phyloP scores from a whole-genome alignment of 2,329 filamentous ascomycete genomes.

The Tetracladium maxilliforme region DNA sequence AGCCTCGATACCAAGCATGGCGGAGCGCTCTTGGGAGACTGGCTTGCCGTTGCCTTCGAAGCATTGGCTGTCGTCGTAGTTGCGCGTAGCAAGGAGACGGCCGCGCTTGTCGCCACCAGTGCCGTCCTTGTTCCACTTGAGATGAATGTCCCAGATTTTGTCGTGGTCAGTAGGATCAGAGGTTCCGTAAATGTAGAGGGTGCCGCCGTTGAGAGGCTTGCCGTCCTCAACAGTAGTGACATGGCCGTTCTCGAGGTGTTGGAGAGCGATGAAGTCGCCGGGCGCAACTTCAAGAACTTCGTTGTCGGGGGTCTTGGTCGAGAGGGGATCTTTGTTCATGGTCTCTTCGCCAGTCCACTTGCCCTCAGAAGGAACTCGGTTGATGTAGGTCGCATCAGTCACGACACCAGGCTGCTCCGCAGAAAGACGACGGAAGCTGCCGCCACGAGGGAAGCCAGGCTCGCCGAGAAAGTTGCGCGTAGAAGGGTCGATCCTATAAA shows the following conservation, averaged over 20 bases:
- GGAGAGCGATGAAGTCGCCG: conserved; percentile 50
- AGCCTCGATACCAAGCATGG: conserved; percentile 39
- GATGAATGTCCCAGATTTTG: conserved; percentile 44
- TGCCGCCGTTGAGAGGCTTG: conserved; percentile 52
- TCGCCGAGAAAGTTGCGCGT: too few relatives aligned
- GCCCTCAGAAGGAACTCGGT: too few relatives aligned
- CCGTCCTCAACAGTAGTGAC: conserved; percentile 43
- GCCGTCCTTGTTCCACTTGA: conserved; percentile 65
- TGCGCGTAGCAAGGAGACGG: conserved; percentile 57
- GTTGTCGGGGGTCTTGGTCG: conserved; percentile 6
- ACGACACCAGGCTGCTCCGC: too few relatives aligned
- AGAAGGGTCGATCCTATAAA: too few relatives aligned
- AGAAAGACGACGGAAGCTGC: too few relatives aligned
- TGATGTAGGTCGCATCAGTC: too few relatives aligned
- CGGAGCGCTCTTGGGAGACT: conserved; percentile 45
- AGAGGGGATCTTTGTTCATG: too few relatives aligned
- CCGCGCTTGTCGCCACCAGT: conserved; percentile 70
- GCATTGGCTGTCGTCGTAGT: conserved; percentile 85
- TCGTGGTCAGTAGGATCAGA: conserved; percentile 35
- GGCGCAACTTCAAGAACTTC: conserved; percentile 24
- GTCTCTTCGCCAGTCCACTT: too few relatives aligned
- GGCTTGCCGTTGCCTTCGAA: conserved; percentile 55
- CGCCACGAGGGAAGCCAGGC: too few relatives aligned
- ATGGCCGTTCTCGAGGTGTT: conserved; percentile 65
- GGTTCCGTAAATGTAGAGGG: conserved; percentile 64